Evolutionary conservation across 2,329 filamentous ascomycete genomes (phyloP).

Genomic region (Penicillium vulpinum): DNA sequence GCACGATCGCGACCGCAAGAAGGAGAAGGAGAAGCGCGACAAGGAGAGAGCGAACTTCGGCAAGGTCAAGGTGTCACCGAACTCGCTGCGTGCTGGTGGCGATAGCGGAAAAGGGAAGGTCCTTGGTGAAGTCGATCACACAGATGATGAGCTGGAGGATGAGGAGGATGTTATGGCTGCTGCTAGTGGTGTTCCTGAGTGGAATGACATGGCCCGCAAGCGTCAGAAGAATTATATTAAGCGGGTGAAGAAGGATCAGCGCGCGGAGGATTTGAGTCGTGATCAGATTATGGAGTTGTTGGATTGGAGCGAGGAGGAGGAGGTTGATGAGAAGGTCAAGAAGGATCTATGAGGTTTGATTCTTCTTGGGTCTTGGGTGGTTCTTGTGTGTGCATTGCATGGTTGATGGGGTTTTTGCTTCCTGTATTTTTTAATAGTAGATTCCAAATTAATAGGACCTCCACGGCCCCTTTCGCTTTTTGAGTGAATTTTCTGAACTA

Average conservation of each 20-base stretch:
- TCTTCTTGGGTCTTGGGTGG: background rate
- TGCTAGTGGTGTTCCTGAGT: constrained; percentile 54
- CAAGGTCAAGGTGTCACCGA: constrained; percentile 61
- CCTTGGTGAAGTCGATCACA: constrained; percentile 37
- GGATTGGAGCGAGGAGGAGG: constrained; percentile 50
- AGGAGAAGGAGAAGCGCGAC: constrained; percentile 59
- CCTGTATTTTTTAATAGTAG: constrained; percentile 6
- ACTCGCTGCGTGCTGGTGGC: constrained; percentile 63
- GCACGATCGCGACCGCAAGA: constrained; percentile 40
- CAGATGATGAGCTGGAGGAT: constrained; percentile 47
- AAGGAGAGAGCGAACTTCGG: constrained; percentile 50
- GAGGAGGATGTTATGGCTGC: constrained; percentile 43
- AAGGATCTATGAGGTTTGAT: constrained; percentile 15
- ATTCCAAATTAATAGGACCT: constrained; percentile 1
- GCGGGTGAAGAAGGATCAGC: constrained; percentile 63
- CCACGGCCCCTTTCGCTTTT: background rate
- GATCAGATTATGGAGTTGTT: constrained; percentile 75
- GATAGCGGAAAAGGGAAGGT: constrained; percentile 49
- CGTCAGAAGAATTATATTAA: constrained; percentile 68
- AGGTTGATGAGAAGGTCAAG: constrained; percentile 29
- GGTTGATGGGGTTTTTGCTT: constrained; percentile 1
- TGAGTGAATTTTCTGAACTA: background rate
- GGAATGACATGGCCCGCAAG: constrained; percentile 70
- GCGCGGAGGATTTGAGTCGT: constrained; percentile 66
- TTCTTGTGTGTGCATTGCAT: constrained; percentile 9